Conservation (phyloP, 805 yeast species). For the Hanseniaspora nectarophila region DNA sequence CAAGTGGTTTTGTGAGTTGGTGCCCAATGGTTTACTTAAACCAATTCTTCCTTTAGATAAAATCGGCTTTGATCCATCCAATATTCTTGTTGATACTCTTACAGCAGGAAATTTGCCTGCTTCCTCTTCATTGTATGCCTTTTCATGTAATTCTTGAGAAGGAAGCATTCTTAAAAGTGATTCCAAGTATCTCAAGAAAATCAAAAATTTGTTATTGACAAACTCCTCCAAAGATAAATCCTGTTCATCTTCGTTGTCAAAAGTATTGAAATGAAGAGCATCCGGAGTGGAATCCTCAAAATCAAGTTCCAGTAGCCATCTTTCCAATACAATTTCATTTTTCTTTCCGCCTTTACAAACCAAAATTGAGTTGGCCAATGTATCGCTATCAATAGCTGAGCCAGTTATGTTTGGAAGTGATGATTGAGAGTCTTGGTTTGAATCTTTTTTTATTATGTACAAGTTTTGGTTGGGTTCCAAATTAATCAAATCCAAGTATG, state of each 20-base stretch:
- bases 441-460: constrained; percentile 41
- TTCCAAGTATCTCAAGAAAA: constrained; percentile 62
- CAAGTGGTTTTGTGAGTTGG: constrained; percentile 38
- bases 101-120: constrained; percentile 23
- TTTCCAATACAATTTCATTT: constrained; percentile 78
- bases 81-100: constrained; percentile 43
- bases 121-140: constrained; percentile 28
- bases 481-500: constrained; percentile 56
- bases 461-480: constrained; percentile 47
- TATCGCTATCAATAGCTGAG: neutral
- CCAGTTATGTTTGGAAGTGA: constrained; percentile 1
- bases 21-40: constrained; percentile 52
- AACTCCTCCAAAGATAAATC: constrained; percentile 46
- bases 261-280: constrained; percentile 29
- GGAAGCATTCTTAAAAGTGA: constrained; percentile 62
- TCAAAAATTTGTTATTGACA: constrained; percentile 61
- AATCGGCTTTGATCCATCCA: constrained; percentile 71
- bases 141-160: constrained; percentile 44
- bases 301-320: constrained; percentile 76
- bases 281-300: constrained; percentile 31
- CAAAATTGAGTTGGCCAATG: constrained; percentile 38
- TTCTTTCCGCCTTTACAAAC: constrained; percentile 53
- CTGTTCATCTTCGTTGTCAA: constrained; percentile 15
- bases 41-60: constrained; percentile 78
- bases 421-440: constrained; percentile 19